Evolutionary conservation across 441 rosid species (phyloP), one percentile per base, ranked within the genome.

Genomic region (Populus tomentosa): DNA sequence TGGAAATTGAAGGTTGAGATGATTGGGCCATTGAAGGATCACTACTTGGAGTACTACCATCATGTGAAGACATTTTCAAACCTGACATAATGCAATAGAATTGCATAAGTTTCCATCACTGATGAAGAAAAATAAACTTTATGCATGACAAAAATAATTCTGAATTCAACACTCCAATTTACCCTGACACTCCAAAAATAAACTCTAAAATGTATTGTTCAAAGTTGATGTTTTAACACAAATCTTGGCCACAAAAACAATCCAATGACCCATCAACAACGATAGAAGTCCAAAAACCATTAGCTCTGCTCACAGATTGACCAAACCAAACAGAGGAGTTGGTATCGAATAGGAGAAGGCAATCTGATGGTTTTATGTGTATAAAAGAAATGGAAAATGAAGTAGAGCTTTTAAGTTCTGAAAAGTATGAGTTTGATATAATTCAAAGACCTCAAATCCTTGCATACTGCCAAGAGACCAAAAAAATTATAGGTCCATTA

Each of bases 241-340:
- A 80, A 91, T 85, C 82, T 85, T 91, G 53, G 95, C 87, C 36
- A 88, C 85, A 63, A 83, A 71, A 63, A 42, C 75, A 71, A 85
- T 86, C 91, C 91, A 91, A 28, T 89, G 95, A 72, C 95, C 93
- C 95, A 91, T 91, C 87, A 91, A 76, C 89, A 91, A 81, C 4
- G 95, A 91, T 21, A 91, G 76, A 30, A 91, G 70, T 77, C 93
- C 95, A 69, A 91, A 89, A 56, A 91, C 83, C 89, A 88, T 89
- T 40, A 90, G 75, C 77, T 90, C 94, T 90, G 92, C 64, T 42
- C 67, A 64, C 38, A 71, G 3, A 72, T 26, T 70, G 28, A 36
- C 72, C 36, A 50, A 20, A 56, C 36, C 18, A 80, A 18, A 78
- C 62, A 3, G 88, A 88, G 66, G 94, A 91, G 21, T 73, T 86